Base-by-base conservation (phyloP, 306 rosid genomes). In the Fragaria iinumae region DNA sequence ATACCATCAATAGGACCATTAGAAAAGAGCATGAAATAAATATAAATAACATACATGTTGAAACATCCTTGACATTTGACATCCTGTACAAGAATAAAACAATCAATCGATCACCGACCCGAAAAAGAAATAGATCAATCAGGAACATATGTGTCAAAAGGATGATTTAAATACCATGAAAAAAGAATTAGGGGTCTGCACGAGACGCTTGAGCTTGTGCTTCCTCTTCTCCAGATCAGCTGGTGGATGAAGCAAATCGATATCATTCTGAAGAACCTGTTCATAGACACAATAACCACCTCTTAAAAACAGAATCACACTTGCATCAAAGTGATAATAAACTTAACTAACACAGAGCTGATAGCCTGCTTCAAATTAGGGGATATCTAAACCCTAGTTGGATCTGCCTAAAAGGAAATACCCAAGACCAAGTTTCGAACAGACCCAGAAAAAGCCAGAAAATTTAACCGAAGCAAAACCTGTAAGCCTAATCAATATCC, bases 141-240 rank as follows among this genome's bases (percentile, higher is more conserved):
- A 56, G 63, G 29, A 56, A n/a, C 25, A 20, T 20, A 2, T 53
- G 27, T 8, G 5, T 20, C 25, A 53, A 6, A 53, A 0, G 20
- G 6, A 0, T 0, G 1, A 48, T 14, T 14, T 3, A 48, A 48
- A 13, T 32, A 32, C 34, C 34, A 32, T 32, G 34, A 32, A 32
- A 3, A 29, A 32, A 32, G 34, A 32, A 32, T 84, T 87, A 29
- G 90, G 90, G 18, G 88, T 82, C 65, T 84, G 85, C 69, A 84
- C 85, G 7, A 87, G 90, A 55, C 88, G 83, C 88, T 87, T 87
- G 73, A 87, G 88, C 84, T 87, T 87, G 83, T 87, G 90, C 83
- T 87, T 87, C 80, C 53, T 82, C 85, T 87, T 84, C 85, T 87
- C 88, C 3, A 82, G 80, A 60, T 87, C 90, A 32, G 84, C 87